phyloP scores from a whole-genome alignment of 2,329 filamentous ascomycete species.

The Trichoderma semiorbis region DNA sequence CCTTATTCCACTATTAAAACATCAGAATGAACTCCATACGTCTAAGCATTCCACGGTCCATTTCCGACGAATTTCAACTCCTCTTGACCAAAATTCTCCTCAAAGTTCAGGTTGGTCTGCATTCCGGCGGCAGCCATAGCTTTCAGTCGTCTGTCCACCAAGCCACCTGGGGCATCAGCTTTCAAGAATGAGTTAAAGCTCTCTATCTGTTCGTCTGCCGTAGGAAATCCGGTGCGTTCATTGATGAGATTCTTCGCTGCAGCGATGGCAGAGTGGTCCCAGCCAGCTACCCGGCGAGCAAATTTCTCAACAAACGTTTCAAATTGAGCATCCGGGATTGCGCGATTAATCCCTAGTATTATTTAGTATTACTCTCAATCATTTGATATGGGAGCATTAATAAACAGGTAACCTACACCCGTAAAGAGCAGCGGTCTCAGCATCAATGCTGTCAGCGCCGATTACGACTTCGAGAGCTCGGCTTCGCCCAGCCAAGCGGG shows the following conservation, averaged over 20 bases:
- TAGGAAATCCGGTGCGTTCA: background rate
- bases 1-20: background rate
- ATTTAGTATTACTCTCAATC: background rate
- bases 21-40: background rate
- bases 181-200: background rate
- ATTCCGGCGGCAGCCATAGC: background rate
- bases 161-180: background rate
- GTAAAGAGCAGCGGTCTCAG: no score
- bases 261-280: background rate
- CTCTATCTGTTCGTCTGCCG: background rate
- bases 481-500: no score
- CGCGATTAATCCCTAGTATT: background rate
- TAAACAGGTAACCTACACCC: background rate
- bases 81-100: background rate
- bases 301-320: background rate
- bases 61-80: background rate
- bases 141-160: background rate
- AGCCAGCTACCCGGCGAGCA: background rate
- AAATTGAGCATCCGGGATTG: background rate
- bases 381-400: background rate
- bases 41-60: background rate
- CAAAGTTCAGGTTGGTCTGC: background rate
- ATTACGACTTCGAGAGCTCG: no score
- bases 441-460: no score
- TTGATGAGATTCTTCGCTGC: background rate